A percentile compares a stretch with the other conserved stretches of the same genome.
Conservation (phyloP, 202 grass and related monocot species). For the Zizania palustris region DNA sequence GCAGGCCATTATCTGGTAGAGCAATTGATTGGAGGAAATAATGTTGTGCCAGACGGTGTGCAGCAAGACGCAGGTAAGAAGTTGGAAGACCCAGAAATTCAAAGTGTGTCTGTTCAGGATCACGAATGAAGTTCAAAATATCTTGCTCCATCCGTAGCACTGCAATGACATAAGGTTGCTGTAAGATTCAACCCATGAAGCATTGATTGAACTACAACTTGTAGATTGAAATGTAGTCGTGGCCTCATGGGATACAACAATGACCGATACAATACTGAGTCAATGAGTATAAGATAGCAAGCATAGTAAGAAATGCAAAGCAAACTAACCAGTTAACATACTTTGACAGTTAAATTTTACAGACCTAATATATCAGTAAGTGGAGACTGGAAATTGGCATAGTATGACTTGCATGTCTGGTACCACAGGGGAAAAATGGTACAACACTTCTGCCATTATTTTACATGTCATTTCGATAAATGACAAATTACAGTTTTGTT, state of each 20-base stretch:
- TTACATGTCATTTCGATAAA: not conserved
- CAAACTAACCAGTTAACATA: not conserved
- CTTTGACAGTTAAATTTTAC: not conserved
- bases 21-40: slow-evolving; percentile 81
- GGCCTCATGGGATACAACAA: not conserved
- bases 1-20: slow-evolving; percentile 65
- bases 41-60: slow-evolving; percentile 83
- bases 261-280: not conserved
- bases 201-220: not conserved
- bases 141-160: slow-evolving; percentile 97
- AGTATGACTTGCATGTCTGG: too few relatives aligned
- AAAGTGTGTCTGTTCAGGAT: slow-evolving; percentile 55
- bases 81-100: slow-evolving; percentile 74
- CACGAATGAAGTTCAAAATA: slow-evolving; percentile 75
- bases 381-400: too few relatives aligned
- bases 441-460: not conserved
- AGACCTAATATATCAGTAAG: not conserved
- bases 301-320: not conserved
- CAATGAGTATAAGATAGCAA: not conserved
- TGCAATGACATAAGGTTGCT: slow-evolving; percentile 30
- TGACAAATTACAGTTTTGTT: too few relatives aligned
- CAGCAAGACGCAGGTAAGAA: slow-evolving; percentile 82
- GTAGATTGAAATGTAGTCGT: not conserved
- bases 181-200: not conserved
- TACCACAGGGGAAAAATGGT: not conserved